Percentiles rank a stretch among this genome's conserved stretches.
Conservation (phyloP, 2,329 filamentous ascomycete genomes). For the Aspergillus sp. region DNA sequence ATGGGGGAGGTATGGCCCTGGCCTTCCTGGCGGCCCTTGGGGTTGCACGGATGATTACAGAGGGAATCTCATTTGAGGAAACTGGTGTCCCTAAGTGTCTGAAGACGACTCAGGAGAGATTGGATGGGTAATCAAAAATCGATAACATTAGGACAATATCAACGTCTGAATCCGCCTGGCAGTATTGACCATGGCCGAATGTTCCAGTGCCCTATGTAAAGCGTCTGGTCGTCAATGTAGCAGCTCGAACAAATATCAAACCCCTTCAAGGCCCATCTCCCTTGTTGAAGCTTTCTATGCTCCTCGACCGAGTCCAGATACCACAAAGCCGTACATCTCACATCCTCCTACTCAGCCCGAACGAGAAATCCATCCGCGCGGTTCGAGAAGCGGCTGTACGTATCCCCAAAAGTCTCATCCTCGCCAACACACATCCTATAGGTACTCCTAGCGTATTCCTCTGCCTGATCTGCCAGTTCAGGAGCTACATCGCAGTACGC, state of each 20-base stretch:
- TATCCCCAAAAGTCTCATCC: constrained; percentile 30
- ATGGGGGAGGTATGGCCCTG: constrained; percentile 67
- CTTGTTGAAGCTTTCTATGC: too few species aligned
- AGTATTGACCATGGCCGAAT: too few species aligned
- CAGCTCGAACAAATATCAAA: too few species aligned
- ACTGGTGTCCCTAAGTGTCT: neutral
- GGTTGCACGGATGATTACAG: constrained; percentile 56
- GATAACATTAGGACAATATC: too few species aligned
- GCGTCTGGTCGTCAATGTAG: too few species aligned
- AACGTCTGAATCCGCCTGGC: too few species aligned
- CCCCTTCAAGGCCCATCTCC: too few species aligned
- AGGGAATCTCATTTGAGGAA: neutral
- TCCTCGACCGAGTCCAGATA: too few species aligned
- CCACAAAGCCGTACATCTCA: too few species aligned
- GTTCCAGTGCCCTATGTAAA: too few species aligned
- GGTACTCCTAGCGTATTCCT: constrained; percentile 31
- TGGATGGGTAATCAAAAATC: too few species aligned
- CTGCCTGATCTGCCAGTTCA: constrained; percentile 21
- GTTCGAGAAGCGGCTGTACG: neutral
- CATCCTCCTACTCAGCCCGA: too few species aligned
- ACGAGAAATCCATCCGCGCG: constrained; percentile 46
- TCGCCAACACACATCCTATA: constrained; percentile 38
- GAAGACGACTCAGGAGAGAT: neutral
- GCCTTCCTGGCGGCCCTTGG: constrained; percentile 61
- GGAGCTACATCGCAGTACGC: constrained; percentile 26